These are phyloP conservation scores for Trypanosoma avium DNA, from an alignment of 208 protist species.

Conservation along the genomic window DNA sequence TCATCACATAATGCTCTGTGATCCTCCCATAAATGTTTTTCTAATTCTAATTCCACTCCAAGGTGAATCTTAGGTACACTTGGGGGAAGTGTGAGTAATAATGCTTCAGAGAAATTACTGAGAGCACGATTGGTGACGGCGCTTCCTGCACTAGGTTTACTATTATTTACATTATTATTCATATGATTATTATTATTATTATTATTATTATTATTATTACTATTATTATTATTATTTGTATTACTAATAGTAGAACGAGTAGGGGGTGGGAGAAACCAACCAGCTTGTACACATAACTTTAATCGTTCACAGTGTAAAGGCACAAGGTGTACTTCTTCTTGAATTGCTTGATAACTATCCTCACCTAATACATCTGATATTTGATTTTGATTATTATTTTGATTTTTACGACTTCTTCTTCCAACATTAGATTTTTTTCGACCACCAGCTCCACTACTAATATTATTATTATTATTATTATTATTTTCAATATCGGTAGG, in stretches of 20 bases:
- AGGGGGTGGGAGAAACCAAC: slow-evolving; percentile 49
- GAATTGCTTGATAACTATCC: slow-evolving; percentile 16
- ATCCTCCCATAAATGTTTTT: slow-evolving; percentile 73
- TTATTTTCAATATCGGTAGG: too few relatives aligned
- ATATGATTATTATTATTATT: too few relatives aligned
- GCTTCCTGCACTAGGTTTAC: background rate
- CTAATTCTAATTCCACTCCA: slow-evolving; percentile 71
- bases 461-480: too few relatives aligned
- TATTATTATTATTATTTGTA: background rate
- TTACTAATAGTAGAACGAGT: background rate
- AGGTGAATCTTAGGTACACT: slow-evolving; percentile 41
- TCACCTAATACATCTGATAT: slow-evolving; percentile 5
- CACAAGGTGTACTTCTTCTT: slow-evolving; percentile 27
- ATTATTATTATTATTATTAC: background rate
- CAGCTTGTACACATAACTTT: slow-evolving; percentile 44
- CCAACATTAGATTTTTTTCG: background rate
- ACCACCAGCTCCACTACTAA: background rate
- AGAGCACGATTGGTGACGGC: slow-evolving; percentile 39
- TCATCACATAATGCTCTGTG: slow-evolving; percentile 60
- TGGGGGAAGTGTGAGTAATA: slow-evolving; percentile 52
- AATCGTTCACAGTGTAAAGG: slow-evolving; percentile 42
- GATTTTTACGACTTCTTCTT: background rate
- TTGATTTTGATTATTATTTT: slow-evolving; percentile 3
- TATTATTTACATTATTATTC: too few relatives aligned
- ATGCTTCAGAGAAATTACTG: slow-evolving; percentile 52